Evolutionary conservation across 116 monocot genomes (phyloP), one percentile per base, ranked within the genome.

Genomic region (Posidonia oceanica): DNA sequence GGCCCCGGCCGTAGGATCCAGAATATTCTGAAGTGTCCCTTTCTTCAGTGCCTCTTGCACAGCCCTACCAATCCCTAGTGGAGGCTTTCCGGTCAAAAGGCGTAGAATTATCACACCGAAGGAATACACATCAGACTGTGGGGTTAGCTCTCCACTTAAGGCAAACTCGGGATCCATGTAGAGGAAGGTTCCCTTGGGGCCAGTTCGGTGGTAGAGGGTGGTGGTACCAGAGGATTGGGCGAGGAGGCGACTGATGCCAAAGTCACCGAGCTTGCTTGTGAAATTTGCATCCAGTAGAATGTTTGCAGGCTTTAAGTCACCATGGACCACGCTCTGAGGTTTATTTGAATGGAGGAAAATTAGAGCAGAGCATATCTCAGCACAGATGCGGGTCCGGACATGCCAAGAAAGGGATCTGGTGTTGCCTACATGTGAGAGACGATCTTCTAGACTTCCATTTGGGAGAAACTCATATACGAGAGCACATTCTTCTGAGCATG

Each of bases 131-230:
- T 94, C 89, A 3, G 93, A 84, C 14, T 20, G 22, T 13, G 80
- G 71, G 4, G 86, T 89, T n/a, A 94, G 73, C 64, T 89, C 81
- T 20, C 93, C 89, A 11, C 85, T 79, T 20, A 79, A 70, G 2
- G 75, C 36, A 66, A 83, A 89, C 37, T 94, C 93, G 39, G 89
- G 93, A 40, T 94, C 93, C 83, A 89, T 80, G 75, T 87, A 94
- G 1, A 59, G 73, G 44, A 89, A 78, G 13, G 87, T 85, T 22
- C 89, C 93, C 72, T 83, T 89, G 14, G 89, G 89, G 44, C 72
- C 74, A 15, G 89, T 94, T 20, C 61, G 61, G 63, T 73, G 77
- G 62, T 52, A 88, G 38, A 82, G 75, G 23, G 79, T 86, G 40
- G 84, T 65, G 41, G 61, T 73, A 52, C 36, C 65, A 42, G 77